Evolutionary conservation across 805 yeast genomes (phyloP).

Genomic region (Clavispora carvajalis): DNA sequence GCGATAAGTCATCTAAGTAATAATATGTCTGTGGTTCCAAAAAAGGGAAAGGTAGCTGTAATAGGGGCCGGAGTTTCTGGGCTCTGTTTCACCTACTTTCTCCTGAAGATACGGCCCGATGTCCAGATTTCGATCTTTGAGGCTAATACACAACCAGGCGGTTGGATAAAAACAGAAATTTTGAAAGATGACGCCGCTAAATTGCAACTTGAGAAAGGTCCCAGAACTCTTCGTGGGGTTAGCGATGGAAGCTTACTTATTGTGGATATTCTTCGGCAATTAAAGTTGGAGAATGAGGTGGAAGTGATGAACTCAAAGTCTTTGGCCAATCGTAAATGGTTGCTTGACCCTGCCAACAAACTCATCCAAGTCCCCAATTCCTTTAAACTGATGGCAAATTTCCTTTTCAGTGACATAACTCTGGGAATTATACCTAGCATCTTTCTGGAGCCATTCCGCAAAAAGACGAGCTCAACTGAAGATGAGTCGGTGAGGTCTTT

Average conservation of each 20-base stretch:
- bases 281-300: slow-evolving; percentile 47
- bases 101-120: slow-evolving; percentile 74
- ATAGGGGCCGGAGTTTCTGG: slow-evolving; percentile 91
- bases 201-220: slow-evolving; percentile 72
- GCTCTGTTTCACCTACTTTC: slow-evolving; percentile 63
- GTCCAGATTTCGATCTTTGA: slow-evolving; percentile 61
- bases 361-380: slow-evolving; percentile 54
- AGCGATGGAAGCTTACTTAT: slow-evolving; percentile 72
- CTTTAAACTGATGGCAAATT: slow-evolving; percentile 20
- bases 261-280: slow-evolving; percentile 50
- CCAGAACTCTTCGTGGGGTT: slow-evolving; percentile 81
- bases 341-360: slow-evolving; percentile 43
- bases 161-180: slow-evolving; percentile 62
- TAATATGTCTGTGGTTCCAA: slow-evolving; percentile 18
- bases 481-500: slow-evolving; percentile 76
- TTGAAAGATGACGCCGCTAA: slow-evolving; percentile 21
- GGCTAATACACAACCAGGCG: slow-evolving; percentile 54
- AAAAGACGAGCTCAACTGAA: slow-evolving; percentile 14
- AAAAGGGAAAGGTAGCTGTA: slow-evolving; percentile 53
- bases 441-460: slow-evolving; percentile 47
- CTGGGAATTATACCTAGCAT: slow-evolving; percentile 41
- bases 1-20: neutral
- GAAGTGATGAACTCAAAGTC: slow-evolving; percentile 54
- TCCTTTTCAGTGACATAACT: slow-evolving; percentile 41
- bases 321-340: slow-evolving; percentile 66